These are phyloP conservation scores for Platismatia glauca DNA, from an alignment of 495 filamentous ascomycete genomes.

Conservation along the genomic window DNA sequence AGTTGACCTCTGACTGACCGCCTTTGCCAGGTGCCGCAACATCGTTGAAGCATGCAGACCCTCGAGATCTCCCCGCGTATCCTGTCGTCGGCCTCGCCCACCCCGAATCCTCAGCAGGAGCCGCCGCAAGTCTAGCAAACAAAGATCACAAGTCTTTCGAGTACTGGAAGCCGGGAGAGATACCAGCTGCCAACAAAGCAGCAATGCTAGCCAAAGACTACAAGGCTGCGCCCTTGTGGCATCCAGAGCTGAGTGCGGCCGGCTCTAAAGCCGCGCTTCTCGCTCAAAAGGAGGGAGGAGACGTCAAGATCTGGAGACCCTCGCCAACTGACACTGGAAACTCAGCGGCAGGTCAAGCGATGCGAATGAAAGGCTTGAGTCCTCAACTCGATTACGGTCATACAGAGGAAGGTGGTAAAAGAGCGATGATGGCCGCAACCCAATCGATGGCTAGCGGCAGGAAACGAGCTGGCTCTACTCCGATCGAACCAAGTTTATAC, in stretches of 20 bases:
- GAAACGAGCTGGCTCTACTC: conserved; percentile 58
- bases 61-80: conserved; percentile 58
- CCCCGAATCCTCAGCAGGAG: conserved; percentile 57
- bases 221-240: conserved; percentile 43
- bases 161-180: conserved; percentile 51
- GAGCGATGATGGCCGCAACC: conserved; percentile 62
- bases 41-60: conserved; percentile 57
- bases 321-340: conserved; percentile 43
- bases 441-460: conserved; percentile 58
- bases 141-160: conserved; percentile 53
- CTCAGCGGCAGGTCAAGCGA: conserved; percentile 51
- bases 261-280: conserved; percentile 65
- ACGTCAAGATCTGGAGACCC: conserved; percentile 42
- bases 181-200: conserved; percentile 57
- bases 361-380: conserved; percentile 35
- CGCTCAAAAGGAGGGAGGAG: conserved; percentile 53
- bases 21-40: conserved; percentile 43
- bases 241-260: conserved; percentile 47
- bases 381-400: conserved; percentile 37
- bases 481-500: conserved; percentile 39
- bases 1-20: not conserved
- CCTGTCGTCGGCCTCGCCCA: conserved; percentile 55
- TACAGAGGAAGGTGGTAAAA: conserved; percentile 41
- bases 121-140: conserved; percentile 66
- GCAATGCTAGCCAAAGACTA: conserved; percentile 61